A percentile compares a stretch with the other conserved stretches of the same genome.
Conservation (phyloP, 805 yeast species). For the Cyberlindnera meyerae region DNA sequence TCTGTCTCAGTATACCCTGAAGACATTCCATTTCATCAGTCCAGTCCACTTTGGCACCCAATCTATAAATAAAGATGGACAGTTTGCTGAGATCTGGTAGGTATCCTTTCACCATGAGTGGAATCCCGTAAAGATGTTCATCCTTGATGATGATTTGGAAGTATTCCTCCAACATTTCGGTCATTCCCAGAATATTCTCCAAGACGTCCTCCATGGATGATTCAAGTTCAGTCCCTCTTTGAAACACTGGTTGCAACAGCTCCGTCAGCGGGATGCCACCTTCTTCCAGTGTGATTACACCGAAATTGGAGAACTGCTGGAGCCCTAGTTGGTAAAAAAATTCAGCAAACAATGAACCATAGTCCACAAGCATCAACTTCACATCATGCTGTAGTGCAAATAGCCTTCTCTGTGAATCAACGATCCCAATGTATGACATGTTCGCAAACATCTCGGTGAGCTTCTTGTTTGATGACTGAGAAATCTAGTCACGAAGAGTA, state of each 20-base stretch:
- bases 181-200: conserved; percentile 41
- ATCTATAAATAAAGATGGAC: conserved; percentile 57
- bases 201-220: conserved; percentile 26
- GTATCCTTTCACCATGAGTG: conserved; percentile 63
- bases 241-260: conserved; percentile 10
- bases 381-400: conserved; percentile 85
- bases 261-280: conserved; percentile 15
- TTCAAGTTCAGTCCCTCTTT: conserved; percentile 14
- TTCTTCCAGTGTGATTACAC: conserved; percentile 42
- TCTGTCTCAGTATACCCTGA: conserved; percentile 55
- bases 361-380: conserved; percentile 72
- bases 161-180: conserved; percentile 78
- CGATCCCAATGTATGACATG: conserved; percentile 75
- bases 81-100: conserved; percentile 59
- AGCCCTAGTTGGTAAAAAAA: conserved; percentile 79
- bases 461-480: conserved; percentile 39
- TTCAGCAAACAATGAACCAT: conserved; percentile 60
- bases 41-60: conserved; percentile 61
- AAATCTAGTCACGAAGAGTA: conserved; percentile 49
- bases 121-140: conserved; percentile 44
- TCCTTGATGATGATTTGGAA: conserved; percentile 48
- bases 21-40: conserved; percentile 65
- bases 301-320: conserved; percentile 78
- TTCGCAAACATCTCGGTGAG: conserved; percentile 66
- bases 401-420: conserved; percentile 63